phyloP scores from a whole-genome alignment of 352 stramenopile species.

The Pythium aristosporum region DNA sequence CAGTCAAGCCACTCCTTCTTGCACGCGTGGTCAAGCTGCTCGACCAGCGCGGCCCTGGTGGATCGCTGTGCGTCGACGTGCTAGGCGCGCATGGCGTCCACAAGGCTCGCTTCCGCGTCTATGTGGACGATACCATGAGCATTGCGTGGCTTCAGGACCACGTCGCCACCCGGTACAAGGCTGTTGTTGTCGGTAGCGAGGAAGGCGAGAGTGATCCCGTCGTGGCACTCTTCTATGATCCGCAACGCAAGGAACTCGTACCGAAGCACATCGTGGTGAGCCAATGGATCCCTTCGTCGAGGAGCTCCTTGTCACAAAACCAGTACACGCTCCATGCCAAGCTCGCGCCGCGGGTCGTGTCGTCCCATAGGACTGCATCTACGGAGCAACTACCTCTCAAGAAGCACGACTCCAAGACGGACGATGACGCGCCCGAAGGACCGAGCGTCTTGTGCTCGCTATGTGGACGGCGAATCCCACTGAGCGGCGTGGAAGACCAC shows the following conservation, averaged over 20 bases:
- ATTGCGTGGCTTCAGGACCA: constrained; percentile 40
- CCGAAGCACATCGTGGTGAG: not conserved
- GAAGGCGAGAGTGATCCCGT: not conserved
- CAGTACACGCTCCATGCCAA: constrained; percentile 20
- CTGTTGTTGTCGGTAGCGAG: not conserved
- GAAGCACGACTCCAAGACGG: not conserved
- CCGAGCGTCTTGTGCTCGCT: constrained; percentile 36
- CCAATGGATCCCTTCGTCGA: constrained; percentile 2
- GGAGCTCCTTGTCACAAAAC: not conserved
- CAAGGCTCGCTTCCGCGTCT: constrained; percentile 34
- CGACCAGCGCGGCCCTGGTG: not conserved
- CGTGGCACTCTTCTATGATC: constrained; percentile 34
- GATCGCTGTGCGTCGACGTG: constrained; percentile 25
- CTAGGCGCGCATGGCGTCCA: constrained; percentile 10
- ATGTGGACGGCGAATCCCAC: constrained; percentile 31
- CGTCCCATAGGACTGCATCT: constrained; percentile 10
- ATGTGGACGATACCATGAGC: constrained; percentile 29
- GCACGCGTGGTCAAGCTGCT: not conserved
- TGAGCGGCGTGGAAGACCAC: constrained; percentile 37
- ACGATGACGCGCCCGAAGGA: not conserved
- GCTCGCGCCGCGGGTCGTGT: constrained; percentile 22
- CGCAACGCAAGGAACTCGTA: constrained; percentile 21
- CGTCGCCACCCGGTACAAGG: constrained; percentile 5
- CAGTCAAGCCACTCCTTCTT: constrained; percentile 12
- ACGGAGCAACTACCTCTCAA: not conserved